Conservation (phyloP, 2,329 filamentous ascomycete species). For the Blastomyces silverae region DNA sequence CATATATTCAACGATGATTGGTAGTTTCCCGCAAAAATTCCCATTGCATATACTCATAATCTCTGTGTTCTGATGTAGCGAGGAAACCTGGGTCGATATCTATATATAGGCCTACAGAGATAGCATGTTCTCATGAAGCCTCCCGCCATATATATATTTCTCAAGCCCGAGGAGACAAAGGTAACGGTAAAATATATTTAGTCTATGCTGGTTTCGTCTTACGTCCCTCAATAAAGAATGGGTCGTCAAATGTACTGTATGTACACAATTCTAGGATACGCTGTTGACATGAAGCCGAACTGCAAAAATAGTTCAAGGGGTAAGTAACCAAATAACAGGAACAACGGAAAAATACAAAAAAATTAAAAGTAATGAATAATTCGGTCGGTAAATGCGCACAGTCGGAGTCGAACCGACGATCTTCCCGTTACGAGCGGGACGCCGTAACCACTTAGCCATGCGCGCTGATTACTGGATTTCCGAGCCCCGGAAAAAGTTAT, state of each 20-base stretch:
- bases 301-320: background rate
- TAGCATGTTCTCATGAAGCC: background rate
- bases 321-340: background rate
- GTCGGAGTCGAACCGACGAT: constrained; percentile 12
- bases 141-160: background rate
- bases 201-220: background rate
- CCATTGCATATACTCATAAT: too few relatives aligned
- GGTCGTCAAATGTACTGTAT: background rate
- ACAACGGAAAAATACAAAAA: background rate
- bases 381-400: background rate
- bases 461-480: background rate
- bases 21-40: too few relatives aligned
- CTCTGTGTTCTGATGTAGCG: background rate
- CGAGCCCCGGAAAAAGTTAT: background rate
- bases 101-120: background rate
- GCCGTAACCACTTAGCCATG: constrained; percentile 12
- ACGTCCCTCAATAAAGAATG: background rate
- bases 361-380: background rate
- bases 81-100: too few relatives aligned
- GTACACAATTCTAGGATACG: background rate
- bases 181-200: background rate
- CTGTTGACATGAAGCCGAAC: background rate
- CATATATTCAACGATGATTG: too few relatives aligned
- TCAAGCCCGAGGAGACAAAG: background rate
- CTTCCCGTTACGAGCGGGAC: constrained; percentile 12